Evolutionary conservation across 176 grass and related monocot genomes (phyloP), one percentile per base, ranked within the genome.

Genomic region (Triticum urartu): DNA sequence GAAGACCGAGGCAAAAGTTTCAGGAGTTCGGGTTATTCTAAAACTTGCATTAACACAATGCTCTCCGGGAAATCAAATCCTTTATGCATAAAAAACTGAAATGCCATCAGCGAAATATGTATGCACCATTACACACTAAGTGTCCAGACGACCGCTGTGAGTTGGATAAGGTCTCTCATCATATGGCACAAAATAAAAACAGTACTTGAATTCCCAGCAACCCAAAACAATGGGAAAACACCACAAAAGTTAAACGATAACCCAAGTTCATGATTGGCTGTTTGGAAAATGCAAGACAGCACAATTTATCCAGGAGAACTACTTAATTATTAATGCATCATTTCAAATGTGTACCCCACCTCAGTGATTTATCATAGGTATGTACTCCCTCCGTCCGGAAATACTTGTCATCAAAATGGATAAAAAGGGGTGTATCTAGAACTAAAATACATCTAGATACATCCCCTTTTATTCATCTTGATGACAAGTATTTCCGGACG

Each of bases 81-180:
- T 38, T 4, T 38, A 63, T 11, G 24, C 17, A 21, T 21, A 38
- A 36, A 38, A 33, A 59, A 85, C 59, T 38, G 15, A 5, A 30
- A 38, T 38, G 68, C 20, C 91, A 92, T 95, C 93, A 92, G 93
- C 92, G 64, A 84, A 80, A 84, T 84, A 87, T 81, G 81, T 76
- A 70, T 91, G 78, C 89, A 91, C 65, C 89, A 91, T 88, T 85
- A 88, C 86, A 91, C 89, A 88, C 89, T 35, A 81, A 83, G 87
- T 92, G 87, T 92, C 87, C 87, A 92, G 84, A 92, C 50, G 90
- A 92, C 90, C 87, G 75, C 80, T 80, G 42, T 92, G 90, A 89
- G 90, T 75, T 93, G 82, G 68, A 88, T 65, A 72, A 14, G 1
- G 68, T 84, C 86, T 87, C 89, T 93, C 89, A 89, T 95, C 94